Evolutionary conservation across 169 alveolate species (phyloP).

Genomic region (Cryptosporidium sp.): DNA sequence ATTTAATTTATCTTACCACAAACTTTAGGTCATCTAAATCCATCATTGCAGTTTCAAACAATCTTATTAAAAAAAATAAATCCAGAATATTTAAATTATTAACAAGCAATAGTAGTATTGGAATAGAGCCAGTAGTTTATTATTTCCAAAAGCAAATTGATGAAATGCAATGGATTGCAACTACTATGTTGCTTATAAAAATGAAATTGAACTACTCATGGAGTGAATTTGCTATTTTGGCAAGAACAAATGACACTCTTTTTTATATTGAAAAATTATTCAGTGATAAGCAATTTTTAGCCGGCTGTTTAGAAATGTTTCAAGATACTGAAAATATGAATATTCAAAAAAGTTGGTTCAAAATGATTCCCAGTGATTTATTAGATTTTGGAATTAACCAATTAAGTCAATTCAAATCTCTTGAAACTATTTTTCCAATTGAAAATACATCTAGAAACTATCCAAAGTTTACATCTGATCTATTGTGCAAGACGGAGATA

Average conservation of each 20-base stretch:
- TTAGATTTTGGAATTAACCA: constrained; percentile 1
- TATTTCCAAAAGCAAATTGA: constrained; percentile 76
- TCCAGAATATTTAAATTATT: constrained; percentile 77
- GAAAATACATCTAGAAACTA: constrained; percentile 62
- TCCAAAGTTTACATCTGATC: constrained; percentile 13
- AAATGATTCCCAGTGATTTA: constrained; percentile 30
- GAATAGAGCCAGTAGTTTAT: constrained; percentile 75
- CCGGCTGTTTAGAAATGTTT: constrained; percentile 19
- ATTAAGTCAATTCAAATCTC: not conserved
- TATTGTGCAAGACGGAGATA: constrained; percentile 31
- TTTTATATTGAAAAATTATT: constrained; percentile 76
- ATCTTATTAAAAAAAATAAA: constrained; percentile 75
- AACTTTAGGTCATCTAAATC: constrained; percentile 82
- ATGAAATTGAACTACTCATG: constrained; percentile 77
- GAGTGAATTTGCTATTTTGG: constrained; percentile 84
- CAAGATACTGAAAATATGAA: constrained; percentile 22
- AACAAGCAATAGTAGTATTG: constrained; percentile 75
- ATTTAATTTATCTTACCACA: constrained; percentile 57
- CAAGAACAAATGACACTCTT: constrained; percentile 80
- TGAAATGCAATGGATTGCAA: constrained; percentile 78
- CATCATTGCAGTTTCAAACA: constrained; percentile 76
- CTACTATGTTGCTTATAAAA: constrained; percentile 74
- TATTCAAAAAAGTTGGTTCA: constrained; percentile 13
- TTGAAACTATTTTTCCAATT: not conserved
- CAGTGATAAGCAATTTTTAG: constrained; percentile 75